Conservation (phyloP, 257 asterid genomes). For the Rubia yunnanensis region DNA sequence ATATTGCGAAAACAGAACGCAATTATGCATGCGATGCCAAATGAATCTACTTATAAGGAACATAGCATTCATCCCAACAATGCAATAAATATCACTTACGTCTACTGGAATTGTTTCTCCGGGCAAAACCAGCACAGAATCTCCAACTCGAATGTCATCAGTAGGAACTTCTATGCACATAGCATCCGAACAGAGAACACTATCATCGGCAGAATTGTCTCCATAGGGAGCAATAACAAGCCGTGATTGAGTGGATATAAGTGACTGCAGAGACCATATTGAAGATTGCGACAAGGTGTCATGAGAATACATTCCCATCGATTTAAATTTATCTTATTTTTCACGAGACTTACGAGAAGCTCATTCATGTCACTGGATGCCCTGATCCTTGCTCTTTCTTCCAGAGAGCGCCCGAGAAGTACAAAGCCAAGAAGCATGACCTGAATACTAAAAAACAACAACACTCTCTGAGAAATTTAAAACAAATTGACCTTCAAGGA, state of each 20-base stretch:
- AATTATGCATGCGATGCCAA: neutral
- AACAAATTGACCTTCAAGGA: neutral
- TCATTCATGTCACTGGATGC: constrained; percentile 99
- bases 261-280: constrained; percentile 55
- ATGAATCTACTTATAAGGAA: constrained; percentile 11
- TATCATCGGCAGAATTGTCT: constrained; percentile 49
- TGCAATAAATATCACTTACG: constrained; percentile 40
- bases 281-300: constrained; percentile 14
- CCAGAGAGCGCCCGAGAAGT: constrained; percentile 86
- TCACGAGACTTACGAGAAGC: constrained; percentile 55
- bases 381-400: constrained; percentile 89
- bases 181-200: constrained; percentile 64
- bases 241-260: constrained; percentile 82
- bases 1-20: neutral
- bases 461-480: constrained; percentile 35
- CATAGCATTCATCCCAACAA: too few relatives aligned
- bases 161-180: constrained; percentile 89
- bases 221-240: constrained; percentile 77
- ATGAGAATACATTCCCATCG: neutral
- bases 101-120: constrained; percentile 97
- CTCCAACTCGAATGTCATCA: constrained; percentile 82
- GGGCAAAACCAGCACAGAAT: constrained; percentile 81
- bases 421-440: constrained; percentile 99
- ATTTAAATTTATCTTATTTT: neutral
- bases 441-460: constrained; percentile 70